These are phyloP conservation scores for Vitis hybrid DNA, from an alignment of 177 flowering plant species.

Conservation along the genomic window DNA sequence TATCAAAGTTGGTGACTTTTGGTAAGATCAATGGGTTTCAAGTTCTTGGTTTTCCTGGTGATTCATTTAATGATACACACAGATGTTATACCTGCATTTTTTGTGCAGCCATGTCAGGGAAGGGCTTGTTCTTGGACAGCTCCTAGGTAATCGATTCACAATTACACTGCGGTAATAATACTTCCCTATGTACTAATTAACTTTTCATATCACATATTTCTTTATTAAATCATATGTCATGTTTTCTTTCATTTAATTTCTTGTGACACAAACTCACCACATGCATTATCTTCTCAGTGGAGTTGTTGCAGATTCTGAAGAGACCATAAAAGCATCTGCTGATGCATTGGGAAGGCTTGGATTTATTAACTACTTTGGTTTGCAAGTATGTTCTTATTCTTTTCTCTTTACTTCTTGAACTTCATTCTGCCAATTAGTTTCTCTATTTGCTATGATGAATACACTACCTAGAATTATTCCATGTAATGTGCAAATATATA, in stretches of 20 bases:
- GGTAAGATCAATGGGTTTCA: constrained; percentile 43
- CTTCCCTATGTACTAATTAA: background rate
- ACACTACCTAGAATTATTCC: background rate
- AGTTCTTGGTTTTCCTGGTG: background rate
- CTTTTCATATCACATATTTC: background rate
- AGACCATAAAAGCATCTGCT: constrained; percentile 68
- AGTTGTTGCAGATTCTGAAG: constrained; percentile 80
- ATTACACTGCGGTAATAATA: constrained; percentile 66
- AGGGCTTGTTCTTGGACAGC: constrained; percentile 90
- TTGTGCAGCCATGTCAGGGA: constrained; percentile 74
- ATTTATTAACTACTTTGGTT: constrained; percentile 92
- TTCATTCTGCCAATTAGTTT: background rate
- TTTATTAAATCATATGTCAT: background rate
- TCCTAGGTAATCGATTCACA: constrained; percentile 85
- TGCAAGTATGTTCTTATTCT: constrained; percentile 56
- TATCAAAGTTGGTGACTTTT: constrained; percentile 90
- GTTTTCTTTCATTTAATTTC: constrained; percentile 2
- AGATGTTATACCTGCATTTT: constrained; percentile 6
- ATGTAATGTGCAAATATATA: background rate
- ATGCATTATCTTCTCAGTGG: constrained; percentile 53
- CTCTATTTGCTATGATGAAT: background rate
- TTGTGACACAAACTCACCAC: constrained; percentile 4
- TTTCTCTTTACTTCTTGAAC: background rate
- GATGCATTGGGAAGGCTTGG: constrained; percentile 73
- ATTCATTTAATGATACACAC: constrained; percentile 2